These are phyloP conservation scores for Leccinum boreale DNA, from an alignment of 768 basidiomycete genomes.

Conservation along the genomic window DNA sequence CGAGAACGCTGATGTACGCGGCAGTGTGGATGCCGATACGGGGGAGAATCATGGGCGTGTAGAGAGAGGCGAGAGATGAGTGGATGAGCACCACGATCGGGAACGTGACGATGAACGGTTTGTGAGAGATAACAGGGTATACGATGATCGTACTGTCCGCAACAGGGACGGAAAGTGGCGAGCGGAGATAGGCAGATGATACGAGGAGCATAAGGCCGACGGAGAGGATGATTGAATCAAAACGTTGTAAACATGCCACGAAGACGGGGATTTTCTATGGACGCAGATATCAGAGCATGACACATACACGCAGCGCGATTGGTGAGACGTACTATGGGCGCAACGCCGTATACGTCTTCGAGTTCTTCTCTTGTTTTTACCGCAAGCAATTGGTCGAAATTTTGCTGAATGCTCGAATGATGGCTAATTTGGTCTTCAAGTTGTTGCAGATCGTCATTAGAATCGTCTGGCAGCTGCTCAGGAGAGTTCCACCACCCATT, in stretches of 20 bases:
- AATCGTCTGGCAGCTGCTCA: constrained; percentile 8
- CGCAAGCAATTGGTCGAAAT: constrained; percentile 62
- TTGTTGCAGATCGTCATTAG: constrained; percentile 16
- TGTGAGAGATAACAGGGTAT: constrained; percentile 29
- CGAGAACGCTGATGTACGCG: constrained; percentile 65
- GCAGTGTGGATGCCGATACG: constrained; percentile 73
- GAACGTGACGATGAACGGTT: constrained; percentile 38
- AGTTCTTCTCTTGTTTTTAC: constrained; percentile 70
- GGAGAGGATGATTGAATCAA: constrained; percentile 70
- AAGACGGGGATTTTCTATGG: constrained; percentile 72
- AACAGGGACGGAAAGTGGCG: constrained; percentile 39
- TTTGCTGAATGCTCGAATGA: constrained; percentile 52
- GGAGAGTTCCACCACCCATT: constrained; percentile 8
- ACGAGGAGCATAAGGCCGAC: constrained; percentile 55
- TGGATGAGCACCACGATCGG: constrained; percentile 48
- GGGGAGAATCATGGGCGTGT: constrained; percentile 65
- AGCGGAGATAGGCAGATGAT: constrained; percentile 58
- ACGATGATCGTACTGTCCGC: constrained; percentile 14
- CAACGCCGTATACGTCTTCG: constrained; percentile 77
- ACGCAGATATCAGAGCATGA: constrained; percentile 3
- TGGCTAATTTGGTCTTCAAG: constrained; percentile 18
- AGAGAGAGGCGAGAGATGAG: constrained; percentile 54
- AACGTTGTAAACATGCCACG: constrained; percentile 70
- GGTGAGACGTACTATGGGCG: constrained; percentile 59
- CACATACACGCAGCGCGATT: neutral